Conservation (phyloP, 1,284 basidiomycete genomes). For the Apiotrichum domesticum region DNA sequence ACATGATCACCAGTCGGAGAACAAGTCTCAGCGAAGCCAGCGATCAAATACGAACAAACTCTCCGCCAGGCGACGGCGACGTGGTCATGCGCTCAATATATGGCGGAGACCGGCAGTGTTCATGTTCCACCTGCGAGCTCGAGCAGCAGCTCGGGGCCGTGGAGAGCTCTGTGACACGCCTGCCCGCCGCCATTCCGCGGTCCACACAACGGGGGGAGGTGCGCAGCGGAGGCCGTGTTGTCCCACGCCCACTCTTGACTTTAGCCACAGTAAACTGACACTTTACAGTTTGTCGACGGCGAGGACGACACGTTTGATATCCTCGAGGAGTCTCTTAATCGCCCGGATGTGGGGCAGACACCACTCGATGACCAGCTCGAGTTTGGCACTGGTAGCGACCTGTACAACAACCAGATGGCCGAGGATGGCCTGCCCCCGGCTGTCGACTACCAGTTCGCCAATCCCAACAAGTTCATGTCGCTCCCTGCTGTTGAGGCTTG, state of each 20-base stretch:
- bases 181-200: neutral
- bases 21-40: neutral
- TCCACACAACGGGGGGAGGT: neutral
- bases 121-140: neutral
- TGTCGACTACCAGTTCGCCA: constrained; percentile 68
- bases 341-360: constrained; percentile 36
- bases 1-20: neutral
- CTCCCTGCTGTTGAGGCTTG: constrained; percentile 21
- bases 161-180: neutral
- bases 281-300: constrained; percentile 35
- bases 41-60: neutral
- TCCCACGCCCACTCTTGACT: neutral
- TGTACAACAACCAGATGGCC: constrained; percentile 40
- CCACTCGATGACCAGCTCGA: constrained; percentile 36
- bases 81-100: neutral
- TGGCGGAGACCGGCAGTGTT: neutral
- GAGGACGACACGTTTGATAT: constrained; percentile 44
- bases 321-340: constrained; percentile 39
- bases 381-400: constrained; percentile 31
- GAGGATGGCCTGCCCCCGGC: constrained; percentile 66
- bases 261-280: neutral
- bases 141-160: constrained; percentile 2
- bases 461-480: constrained; percentile 18
- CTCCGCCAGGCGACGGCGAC: neutral
- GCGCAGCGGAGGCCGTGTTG: neutral